Percentiles rank a stretch among this genome's conserved stretches.
Evolutionary conservation across 768 basidiomycete genomes (phyloP).

Genomic region (Lactifluus subvellereus): DNA sequence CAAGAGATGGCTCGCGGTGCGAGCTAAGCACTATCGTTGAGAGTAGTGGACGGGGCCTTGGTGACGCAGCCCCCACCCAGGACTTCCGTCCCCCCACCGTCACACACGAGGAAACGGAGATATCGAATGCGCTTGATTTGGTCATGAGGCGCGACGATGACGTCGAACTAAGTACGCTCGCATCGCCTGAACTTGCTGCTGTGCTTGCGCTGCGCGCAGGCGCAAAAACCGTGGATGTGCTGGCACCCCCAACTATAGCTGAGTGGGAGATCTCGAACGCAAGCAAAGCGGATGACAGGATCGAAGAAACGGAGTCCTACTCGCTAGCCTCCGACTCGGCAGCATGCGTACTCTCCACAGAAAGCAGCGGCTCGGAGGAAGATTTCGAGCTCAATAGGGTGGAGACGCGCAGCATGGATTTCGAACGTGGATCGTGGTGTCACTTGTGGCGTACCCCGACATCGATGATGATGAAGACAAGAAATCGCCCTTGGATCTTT

Average conservation of each 20-base stretch:
- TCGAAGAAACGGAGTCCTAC: not conserved
- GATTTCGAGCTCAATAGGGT: slow-evolving; percentile 7
- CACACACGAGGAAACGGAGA: not conserved
- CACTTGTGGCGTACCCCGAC: slow-evolving; percentile 5
- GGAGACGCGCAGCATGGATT: slow-evolving; percentile 8
- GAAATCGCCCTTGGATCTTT: slow-evolving; percentile 2
- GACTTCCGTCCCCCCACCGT: not conserved
- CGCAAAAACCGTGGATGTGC: not conserved
- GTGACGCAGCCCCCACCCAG: not conserved
- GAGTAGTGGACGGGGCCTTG: not conserved
- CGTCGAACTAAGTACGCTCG: not conserved
- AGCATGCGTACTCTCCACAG: slow-evolving; percentile 2
- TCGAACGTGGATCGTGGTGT: slow-evolving; percentile 9
- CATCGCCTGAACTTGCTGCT: slow-evolving; percentile 12
- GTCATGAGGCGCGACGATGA: not conserved
- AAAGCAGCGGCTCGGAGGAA: slow-evolving; percentile 14
- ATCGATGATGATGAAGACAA: slow-evolving; percentile 1
- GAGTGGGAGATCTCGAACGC: not conserved
- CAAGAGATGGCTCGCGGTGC: not conserved
- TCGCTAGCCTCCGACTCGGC: slow-evolving; percentile 7
- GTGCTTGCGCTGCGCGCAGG: slow-evolving; percentile 3
- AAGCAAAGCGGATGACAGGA: not conserved
- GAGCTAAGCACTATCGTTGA: not conserved
- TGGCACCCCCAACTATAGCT: not conserved
- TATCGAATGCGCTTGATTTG: slow-evolving; percentile 3